These are phyloP conservation scores for Aechmea fasciata DNA, from an alignment of 176 grass and related monocot genomes.

Conservation along the genomic window DNA sequence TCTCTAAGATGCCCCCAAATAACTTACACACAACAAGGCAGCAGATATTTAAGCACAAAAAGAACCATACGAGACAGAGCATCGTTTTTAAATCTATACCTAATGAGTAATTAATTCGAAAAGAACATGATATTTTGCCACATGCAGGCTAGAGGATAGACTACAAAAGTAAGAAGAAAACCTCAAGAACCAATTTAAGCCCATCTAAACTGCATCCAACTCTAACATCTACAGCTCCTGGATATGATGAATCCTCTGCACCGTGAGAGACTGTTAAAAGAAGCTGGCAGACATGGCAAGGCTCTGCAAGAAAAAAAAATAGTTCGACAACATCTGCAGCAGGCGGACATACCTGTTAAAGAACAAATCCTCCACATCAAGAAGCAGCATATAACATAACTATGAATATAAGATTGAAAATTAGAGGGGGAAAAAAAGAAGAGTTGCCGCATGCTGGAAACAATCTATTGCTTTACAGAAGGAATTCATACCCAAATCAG, in stretches of 20 bases:
- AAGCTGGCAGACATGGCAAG: slow-evolving; percentile 75
- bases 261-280: slow-evolving; percentile 87
- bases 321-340: slow-evolving; percentile 91
- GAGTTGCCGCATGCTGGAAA: background rate
- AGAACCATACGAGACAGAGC: no score
- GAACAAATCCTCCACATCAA: slow-evolving; percentile 12
- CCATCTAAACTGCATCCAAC: slow-evolving; percentile 79
- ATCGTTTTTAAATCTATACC: background rate
- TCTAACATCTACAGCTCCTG: slow-evolving; percentile 80
- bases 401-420: slow-evolving; percentile 12
- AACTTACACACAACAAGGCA: no score
- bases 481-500: slow-evolving; percentile 58
- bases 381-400: slow-evolving; percentile 8
- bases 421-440: slow-evolving; percentile 6
- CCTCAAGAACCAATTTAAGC: slow-evolving; percentile 92
- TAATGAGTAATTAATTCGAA: background rate
- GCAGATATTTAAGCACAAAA: no score
- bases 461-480: background rate
- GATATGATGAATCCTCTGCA: slow-evolving; percentile 76
- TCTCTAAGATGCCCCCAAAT: no score
- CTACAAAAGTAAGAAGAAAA: slow-evolving; percentile 23
- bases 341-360: slow-evolving; percentile 82
- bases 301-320: slow-evolving; percentile 94
- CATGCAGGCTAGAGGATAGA: slow-evolving; percentile 7
- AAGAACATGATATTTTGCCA: background rate